Evolutionary conservation across 2,329 filamentous ascomycete species (phyloP).

Genomic region (Phoma sp.): DNA sequence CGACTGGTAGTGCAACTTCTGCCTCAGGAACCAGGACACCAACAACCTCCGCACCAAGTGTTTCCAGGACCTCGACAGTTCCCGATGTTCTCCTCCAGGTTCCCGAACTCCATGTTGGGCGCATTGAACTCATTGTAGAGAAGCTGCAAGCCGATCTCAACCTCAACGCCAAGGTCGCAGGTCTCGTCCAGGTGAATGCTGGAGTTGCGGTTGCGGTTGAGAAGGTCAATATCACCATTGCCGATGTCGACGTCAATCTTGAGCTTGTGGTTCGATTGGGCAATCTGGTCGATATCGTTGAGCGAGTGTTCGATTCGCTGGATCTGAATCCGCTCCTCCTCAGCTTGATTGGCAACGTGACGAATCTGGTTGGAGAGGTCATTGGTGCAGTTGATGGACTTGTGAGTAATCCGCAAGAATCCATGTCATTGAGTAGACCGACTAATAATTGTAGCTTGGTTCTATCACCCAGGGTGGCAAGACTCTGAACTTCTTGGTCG

Average conservation of each 20-base stretch:
- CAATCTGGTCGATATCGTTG: conserved; percentile 66
- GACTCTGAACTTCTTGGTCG: conserved; percentile 62
- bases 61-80: conserved; percentile 44
- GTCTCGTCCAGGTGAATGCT: conserved; percentile 60
- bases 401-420: conserved; percentile 11
- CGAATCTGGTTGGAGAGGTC: conserved; percentile 59
- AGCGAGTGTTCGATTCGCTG: conserved; percentile 64
- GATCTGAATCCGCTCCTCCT: conserved; percentile 68
- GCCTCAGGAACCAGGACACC: conserved; percentile 12
- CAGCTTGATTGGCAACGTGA: conserved; percentile 61
- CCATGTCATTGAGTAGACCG: background rate
- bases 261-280: conserved; percentile 66
- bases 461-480: conserved; percentile 63
- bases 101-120: conserved; percentile 63
- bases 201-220: conserved; percentile 55
- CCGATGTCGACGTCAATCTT: conserved; percentile 64
- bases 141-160: conserved; percentile 65
- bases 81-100: conserved; percentile 66
- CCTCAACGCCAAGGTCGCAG: conserved; percentile 65
- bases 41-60: conserved; percentile 31
- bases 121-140: conserved; percentile 66
- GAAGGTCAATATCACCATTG: conserved; percentile 66
- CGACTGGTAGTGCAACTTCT: conserved; percentile 8
- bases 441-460: conserved; percentile 51
- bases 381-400: conserved; percentile 65